These are phyloP conservation scores for Skeletonema marinoi DNA, from an alignment of 108 stramenopile genomes.

Conservation along the genomic window DNA sequence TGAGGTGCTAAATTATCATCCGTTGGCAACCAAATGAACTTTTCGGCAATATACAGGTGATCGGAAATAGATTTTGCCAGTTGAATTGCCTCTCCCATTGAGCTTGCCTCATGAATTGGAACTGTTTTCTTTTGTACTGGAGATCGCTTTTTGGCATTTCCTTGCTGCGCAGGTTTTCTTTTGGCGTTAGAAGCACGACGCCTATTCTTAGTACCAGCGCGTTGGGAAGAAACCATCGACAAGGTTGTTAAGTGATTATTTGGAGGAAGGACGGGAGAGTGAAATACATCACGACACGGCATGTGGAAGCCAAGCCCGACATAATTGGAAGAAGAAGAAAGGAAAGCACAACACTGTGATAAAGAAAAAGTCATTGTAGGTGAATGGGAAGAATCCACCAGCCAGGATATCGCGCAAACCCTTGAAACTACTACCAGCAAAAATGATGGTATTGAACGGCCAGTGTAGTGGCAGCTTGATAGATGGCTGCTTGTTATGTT, in stretches of 20 bases:
- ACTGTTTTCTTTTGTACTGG: slow-evolving; percentile 2
- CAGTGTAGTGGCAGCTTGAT: too few relatives aligned
- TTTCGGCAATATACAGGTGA: slow-evolving; percentile 26
- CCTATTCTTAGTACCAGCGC: not conserved
- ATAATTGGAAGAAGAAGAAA: not conserved
- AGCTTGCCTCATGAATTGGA: slow-evolving; percentile 7
- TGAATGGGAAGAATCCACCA: not conserved
- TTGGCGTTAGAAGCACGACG: not conserved
- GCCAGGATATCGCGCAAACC: too few relatives aligned
- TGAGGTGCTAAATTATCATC: slow-evolving; percentile 62
- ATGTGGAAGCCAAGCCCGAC: not conserved
- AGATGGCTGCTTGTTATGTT: too few relatives aligned
- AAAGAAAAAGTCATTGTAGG: not conserved
- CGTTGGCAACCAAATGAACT: slow-evolving; percentile 65
- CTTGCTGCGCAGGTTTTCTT: not conserved
- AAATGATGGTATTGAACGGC: too few relatives aligned
- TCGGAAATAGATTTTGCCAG: slow-evolving; percentile 23
- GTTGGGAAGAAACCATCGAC: not conserved
- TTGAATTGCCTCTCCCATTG: slow-evolving; percentile 51
- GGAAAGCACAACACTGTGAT: not conserved
- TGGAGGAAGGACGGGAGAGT: not conserved
- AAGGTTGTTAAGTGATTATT: not conserved
- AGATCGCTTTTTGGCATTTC: not conserved
- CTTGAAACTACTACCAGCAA: too few relatives aligned
- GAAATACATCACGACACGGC: not conserved